Evolutionary conservation across 2,329 filamentous ascomycete genomes (phyloP).

Genomic region (Sporothrix pseudoabietina): DNA sequence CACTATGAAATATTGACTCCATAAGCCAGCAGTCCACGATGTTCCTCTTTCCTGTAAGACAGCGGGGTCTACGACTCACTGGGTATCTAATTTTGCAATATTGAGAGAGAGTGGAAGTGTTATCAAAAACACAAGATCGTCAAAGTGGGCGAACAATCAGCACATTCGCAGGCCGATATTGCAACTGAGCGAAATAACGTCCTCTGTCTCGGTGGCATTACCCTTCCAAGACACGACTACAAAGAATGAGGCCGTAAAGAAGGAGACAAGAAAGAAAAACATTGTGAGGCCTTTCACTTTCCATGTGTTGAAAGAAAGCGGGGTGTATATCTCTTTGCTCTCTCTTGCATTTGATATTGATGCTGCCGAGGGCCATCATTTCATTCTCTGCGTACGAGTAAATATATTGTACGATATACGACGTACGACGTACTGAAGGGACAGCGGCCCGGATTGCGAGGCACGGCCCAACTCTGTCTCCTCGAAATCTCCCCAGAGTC

Average conservation of each 20-base stretch:
- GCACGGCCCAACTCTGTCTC: neutral
- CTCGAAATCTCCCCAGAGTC: neutral
- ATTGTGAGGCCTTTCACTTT: neutral
- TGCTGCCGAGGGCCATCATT: slow-evolving; percentile 1
- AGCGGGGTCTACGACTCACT: neutral
- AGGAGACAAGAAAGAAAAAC: too few relatives aligned
- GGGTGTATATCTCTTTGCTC: neutral
- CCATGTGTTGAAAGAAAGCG: neutral
- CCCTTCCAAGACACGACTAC: slow-evolving; percentile 2
- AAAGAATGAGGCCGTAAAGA: neutral
- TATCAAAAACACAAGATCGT: slow-evolving; percentile 11
- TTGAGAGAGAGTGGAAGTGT: too few relatives aligned
- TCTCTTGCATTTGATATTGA: neutral
- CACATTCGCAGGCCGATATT: neutral
- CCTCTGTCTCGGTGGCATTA: neutral
- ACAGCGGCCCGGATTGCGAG: slow-evolving; percentile 24
- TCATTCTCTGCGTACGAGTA: neutral
- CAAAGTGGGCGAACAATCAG: slow-evolving; percentile 15
- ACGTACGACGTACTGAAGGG: neutral
- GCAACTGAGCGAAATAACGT: neutral
- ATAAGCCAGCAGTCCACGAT: slow-evolving; percentile 1
- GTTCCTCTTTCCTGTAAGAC: neutral
- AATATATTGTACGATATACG: too few relatives aligned
- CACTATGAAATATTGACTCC: neutral
- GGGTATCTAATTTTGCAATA: neutral